These are phyloP conservation scores for Penicillium olsonii DNA, from an alignment of 2,329 filamentous ascomycete genomes.

Conservation along the genomic window DNA sequence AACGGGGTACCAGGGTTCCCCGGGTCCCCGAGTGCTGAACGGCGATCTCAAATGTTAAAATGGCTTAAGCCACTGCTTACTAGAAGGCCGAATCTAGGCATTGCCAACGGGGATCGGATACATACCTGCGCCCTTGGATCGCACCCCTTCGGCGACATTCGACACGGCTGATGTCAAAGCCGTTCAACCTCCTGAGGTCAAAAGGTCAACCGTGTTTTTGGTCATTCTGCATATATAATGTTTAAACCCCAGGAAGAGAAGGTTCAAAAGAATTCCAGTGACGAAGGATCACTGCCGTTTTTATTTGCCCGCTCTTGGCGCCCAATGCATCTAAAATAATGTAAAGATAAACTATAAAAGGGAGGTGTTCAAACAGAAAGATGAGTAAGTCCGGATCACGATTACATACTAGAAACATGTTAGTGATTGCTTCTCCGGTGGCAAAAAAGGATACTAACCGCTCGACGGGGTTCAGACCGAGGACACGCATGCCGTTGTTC, in stretches of 20 bases:
- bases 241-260: neutral
- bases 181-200: too few relatives aligned
- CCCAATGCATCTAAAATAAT: slow-evolving; percentile 22
- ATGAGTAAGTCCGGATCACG: neutral
- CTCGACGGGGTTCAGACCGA: slow-evolving; percentile 67
- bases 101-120: neutral
- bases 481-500: slow-evolving; percentile 65
- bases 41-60: neutral
- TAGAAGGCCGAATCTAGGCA: neutral
- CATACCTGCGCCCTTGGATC: too few relatives aligned
- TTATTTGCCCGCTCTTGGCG: slow-evolving; percentile 22
- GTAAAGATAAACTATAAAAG: slow-evolving; percentile 17
- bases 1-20: neutral
- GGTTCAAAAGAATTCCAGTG: neutral
- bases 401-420: slow-evolving; percentile 32
- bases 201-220: too few relatives aligned
- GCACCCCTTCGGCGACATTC: too few relatives aligned
- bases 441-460: slow-evolving; percentile 39
- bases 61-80: neutral
- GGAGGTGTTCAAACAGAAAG: slow-evolving; percentile 3
- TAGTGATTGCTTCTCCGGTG: slow-evolving; percentile 1
- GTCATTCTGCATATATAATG: neutral
- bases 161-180: too few relatives aligned
- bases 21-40: neutral
- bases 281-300: slow-evolving; percentile 12